A percentile compares a stretch with the other conserved stretches of the same genome.
phyloP scores from a whole-genome alignment of 2,329 filamentous ascomycete species.

The Penicillium vulpinum region DNA sequence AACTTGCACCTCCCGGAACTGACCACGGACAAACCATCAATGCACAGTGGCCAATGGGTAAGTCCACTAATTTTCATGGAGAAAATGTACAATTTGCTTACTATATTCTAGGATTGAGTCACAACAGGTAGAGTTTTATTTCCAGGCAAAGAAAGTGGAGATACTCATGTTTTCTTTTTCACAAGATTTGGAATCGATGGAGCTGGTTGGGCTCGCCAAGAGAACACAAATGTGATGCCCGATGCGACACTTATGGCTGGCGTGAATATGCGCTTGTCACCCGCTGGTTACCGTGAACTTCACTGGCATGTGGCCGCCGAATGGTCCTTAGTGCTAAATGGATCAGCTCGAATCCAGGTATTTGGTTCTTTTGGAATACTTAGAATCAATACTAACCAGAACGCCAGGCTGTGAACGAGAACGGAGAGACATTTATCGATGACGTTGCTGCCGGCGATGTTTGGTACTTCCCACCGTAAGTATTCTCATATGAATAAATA shows the following conservation, averaged over 20 bases:
- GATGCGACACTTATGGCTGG: slow-evolving; percentile 55
- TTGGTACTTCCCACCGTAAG: slow-evolving; percentile 72
- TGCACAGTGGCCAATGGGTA: slow-evolving; percentile 57
- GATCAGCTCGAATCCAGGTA: slow-evolving; percentile 40
- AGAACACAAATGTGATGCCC: slow-evolving; percentile 55
- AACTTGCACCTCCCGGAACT: slow-evolving; percentile 55
- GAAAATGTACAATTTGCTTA: slow-evolving; percentile 7
- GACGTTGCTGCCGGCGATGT: slow-evolving; percentile 74
- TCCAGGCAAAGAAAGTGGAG: not conserved
- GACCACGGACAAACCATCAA: slow-evolving; percentile 45
- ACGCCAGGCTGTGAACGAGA: slow-evolving; percentile 41
- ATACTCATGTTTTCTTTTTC: not conserved
- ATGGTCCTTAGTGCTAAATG: slow-evolving; percentile 43
- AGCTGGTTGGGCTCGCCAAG: slow-evolving; percentile 57
- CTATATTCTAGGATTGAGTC: slow-evolving; percentile 39
- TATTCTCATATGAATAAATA: not conserved
- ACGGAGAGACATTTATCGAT: slow-evolving; percentile 75
- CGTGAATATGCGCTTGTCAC: slow-evolving; percentile 60
- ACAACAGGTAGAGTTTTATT: slow-evolving; percentile 41
- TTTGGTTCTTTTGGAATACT: not conserved
- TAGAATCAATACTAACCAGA: not conserved
- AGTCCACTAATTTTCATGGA: not conserved
- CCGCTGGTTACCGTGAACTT: slow-evolving; percentile 61
- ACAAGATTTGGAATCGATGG: slow-evolving; percentile 43
- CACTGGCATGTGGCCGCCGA: slow-evolving; percentile 53